Evolutionary conservation across 805 yeast species (phyloP).

Genomic region (Ogataea haglerorum): DNA sequence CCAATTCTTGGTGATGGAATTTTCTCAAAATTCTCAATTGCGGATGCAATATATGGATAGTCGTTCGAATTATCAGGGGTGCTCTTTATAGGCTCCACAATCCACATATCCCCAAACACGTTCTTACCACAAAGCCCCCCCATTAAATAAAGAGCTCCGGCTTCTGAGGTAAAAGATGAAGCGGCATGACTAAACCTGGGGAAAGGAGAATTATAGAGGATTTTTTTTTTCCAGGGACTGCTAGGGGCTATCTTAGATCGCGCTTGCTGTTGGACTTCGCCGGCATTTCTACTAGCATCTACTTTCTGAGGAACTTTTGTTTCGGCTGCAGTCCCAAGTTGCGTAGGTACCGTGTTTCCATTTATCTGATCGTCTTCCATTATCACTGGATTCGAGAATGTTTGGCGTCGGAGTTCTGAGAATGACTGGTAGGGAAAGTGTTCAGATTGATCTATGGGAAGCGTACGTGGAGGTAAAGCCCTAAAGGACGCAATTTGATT

Average conservation of each 20-base stretch:
- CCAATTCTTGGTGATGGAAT: constrained; percentile 97
- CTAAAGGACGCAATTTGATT: too few species aligned
- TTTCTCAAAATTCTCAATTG: constrained; percentile 67
- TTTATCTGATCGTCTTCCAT: too few species aligned
- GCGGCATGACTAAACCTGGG: constrained; percentile 94
- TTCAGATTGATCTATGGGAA: too few species aligned
- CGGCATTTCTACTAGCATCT: too few species aligned
- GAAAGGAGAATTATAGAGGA: constrained; percentile 73
- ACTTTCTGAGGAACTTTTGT: too few species aligned
- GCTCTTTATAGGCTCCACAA: constrained; percentile 49
- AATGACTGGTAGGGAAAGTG: too few species aligned
- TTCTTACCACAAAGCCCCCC: constrained; percentile 93
- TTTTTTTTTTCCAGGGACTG: constrained; percentile 67
- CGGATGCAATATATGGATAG: constrained; percentile 42
- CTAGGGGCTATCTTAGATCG: background rate
- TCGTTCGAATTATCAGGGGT: constrained; percentile 25
- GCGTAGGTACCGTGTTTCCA: too few species aligned
- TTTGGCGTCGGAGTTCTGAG: too few species aligned
- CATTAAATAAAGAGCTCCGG: constrained; percentile 81
- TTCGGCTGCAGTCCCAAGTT: too few species aligned
- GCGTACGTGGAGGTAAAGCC: too few species aligned
- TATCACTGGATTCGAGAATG: too few species aligned
- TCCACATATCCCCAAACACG: constrained; percentile 96
- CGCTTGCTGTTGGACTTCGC: too few species aligned
- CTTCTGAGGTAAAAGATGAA: constrained; percentile 69